Percentiles rank a stretch among this genome's conserved stretches.
phyloP scores from a whole-genome alignment of 164 flowering plant genomes.

The Brasenia schreberi region DNA sequence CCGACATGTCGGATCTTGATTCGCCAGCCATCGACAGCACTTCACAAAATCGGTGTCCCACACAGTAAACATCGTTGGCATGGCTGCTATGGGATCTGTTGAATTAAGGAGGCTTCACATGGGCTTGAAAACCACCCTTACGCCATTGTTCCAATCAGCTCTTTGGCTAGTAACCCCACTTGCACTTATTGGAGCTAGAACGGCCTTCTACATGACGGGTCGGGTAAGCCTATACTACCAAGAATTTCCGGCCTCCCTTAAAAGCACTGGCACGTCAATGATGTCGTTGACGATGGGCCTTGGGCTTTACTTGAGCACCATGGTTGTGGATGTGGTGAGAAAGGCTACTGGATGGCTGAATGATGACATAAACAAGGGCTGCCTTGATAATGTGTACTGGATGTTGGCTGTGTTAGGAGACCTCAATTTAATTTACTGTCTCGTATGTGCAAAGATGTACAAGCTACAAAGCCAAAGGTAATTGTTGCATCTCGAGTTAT shows the following conservation, averaged over 20 bases:
- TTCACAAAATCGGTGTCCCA: constrained; percentile 56
- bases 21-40: constrained; percentile 18
- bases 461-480: constrained; percentile 10
- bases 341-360: constrained; percentile 45
- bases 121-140: constrained; percentile 8
- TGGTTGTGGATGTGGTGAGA: constrained; percentile 23
- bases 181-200: constrained; percentile 25
- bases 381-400: constrained; percentile 41
- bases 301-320: constrained; percentile 37
- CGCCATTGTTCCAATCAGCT: constrained; percentile 20
- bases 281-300: constrained; percentile 20
- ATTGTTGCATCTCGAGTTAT: background rate
- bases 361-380: constrained; percentile 38
- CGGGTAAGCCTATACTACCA: constrained; percentile 40
- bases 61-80: constrained; percentile 25
- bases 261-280: constrained; percentile 23
- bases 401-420: constrained; percentile 16
- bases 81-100: constrained; percentile 36
- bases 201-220: constrained; percentile 54
- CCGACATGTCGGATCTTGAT: constrained; percentile 29
- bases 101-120: constrained; percentile 35
- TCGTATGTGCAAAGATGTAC: constrained; percentile 23
- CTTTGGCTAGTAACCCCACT: constrained; percentile 31
- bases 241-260: constrained; percentile 28
- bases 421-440: constrained; percentile 26